Evolutionary conservation across 345 rosid genomes (phyloP).

Genomic region (Eucalyptus melliodora): DNA sequence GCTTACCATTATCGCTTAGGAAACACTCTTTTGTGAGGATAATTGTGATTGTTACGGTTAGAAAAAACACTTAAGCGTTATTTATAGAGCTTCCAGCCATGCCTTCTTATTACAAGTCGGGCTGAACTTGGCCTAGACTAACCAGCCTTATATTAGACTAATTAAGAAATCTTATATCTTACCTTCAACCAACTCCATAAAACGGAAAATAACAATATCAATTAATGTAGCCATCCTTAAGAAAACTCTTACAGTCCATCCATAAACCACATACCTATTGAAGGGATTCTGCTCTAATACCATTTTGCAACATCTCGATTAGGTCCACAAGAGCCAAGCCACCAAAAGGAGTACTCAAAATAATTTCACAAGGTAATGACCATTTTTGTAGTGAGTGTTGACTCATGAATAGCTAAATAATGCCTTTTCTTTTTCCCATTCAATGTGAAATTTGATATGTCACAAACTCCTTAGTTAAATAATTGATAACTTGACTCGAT

Average conservation of each 20-base stretch:
- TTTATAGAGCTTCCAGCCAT: too few species aligned
- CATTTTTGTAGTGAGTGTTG: neutral
- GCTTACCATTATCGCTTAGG: too few species aligned
- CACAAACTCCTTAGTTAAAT: neutral
- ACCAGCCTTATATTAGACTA: accelerated
- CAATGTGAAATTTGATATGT: neutral
- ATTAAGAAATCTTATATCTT: too few species aligned
- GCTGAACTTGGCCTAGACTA: accelerated
- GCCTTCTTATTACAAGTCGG: too few species aligned
- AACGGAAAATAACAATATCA: accelerated
- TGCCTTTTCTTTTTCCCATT: neutral
- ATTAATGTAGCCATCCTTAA: too few species aligned
- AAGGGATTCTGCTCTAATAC: neutral
- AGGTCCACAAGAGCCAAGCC: neutral
- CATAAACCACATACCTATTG: neutral
- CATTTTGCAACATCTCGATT: neutral
- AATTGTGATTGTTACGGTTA: too few species aligned
- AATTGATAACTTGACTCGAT: neutral
- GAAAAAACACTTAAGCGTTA: accelerated
- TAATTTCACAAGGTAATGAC: neutral
- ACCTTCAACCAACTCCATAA: accelerated
- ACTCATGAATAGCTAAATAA: neutral
- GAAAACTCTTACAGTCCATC: too few species aligned
- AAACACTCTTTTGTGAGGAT: too few species aligned
- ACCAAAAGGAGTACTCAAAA: neutral